Evolutionary conservation across 257 asterid species (phyloP).

Genomic region (Jacaranda copaia): DNA sequence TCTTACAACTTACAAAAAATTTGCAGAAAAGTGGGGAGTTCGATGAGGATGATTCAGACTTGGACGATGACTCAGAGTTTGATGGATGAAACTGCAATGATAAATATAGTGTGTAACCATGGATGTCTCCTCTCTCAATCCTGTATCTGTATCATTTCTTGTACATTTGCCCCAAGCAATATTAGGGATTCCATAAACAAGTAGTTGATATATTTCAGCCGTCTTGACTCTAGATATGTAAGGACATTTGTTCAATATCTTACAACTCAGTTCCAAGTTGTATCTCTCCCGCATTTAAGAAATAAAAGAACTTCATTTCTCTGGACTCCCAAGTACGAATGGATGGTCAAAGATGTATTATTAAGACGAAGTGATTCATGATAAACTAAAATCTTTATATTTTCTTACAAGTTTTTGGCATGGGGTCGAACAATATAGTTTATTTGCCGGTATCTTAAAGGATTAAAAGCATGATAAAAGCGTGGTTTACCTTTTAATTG

Average conservation of each 20-base stretch:
- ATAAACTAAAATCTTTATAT: too few species aligned
- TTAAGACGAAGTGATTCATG: too few species aligned
- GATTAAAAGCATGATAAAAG: too few species aligned
- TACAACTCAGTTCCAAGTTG: too few species aligned
- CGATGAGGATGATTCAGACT: conserved; percentile 47
- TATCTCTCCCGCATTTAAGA: too few species aligned
- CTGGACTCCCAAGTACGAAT: not conserved
- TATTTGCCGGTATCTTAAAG: too few species aligned
- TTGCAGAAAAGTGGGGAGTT: conserved; percentile 85
- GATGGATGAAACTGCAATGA: conserved; percentile 44
- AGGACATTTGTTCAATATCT: not conserved
- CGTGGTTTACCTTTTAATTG: too few species aligned
- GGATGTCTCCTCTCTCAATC: conserved; percentile 31
- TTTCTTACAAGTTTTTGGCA: too few species aligned
- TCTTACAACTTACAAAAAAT: conserved; percentile 17
- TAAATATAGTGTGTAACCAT: conserved; percentile 28
- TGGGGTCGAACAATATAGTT: too few species aligned
- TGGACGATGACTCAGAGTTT: conserved; percentile 69
- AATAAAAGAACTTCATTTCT: not conserved
- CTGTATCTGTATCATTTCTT: conserved; percentile 38
- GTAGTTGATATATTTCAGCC: conserved; percentile 15
- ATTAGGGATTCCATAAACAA: conserved; percentile 12
- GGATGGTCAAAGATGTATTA: too few species aligned
- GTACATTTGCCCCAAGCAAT: conserved; percentile 39
- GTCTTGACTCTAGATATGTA: not conserved